phyloP scores from a whole-genome alignment of 345 rosid genomes.

The Cardamine resedifolia region DNA sequence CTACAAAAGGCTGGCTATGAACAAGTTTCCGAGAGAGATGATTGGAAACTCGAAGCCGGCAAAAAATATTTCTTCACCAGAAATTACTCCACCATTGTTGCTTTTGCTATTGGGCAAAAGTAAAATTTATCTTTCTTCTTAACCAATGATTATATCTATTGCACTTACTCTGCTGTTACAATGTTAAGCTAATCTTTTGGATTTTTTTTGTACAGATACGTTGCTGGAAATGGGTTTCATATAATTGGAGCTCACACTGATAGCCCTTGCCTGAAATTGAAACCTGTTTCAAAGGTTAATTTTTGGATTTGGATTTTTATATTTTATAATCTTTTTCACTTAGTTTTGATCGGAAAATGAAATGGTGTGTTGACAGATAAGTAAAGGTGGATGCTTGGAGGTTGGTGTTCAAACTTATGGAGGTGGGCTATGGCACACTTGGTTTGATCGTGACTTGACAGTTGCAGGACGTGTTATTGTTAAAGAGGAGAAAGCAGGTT shows the following conservation, averaged over 20 bases:
- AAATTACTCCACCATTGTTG: constrained; percentile 86
- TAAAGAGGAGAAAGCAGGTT: constrained; percentile 59
- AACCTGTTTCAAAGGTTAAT: constrained; percentile 86
- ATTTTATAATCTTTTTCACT: not conserved
- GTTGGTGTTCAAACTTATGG: constrained; percentile 95
- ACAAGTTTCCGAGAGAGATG: constrained; percentile 76
- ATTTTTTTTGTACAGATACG: constrained; percentile 52
- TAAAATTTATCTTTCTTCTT: constrained; percentile 19
- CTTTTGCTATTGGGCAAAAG: constrained; percentile 91
- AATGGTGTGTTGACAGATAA: constrained; percentile 48
- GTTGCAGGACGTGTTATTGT: constrained; percentile 86
- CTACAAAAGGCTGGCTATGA: constrained; percentile 64
- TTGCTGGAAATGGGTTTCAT: constrained; percentile 89
- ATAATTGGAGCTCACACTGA: constrained; percentile 93
- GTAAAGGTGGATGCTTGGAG: constrained; percentile 76
- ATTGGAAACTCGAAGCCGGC: constrained; percentile 81
- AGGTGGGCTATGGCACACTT: constrained; percentile 94
- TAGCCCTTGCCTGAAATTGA: constrained; percentile 91
- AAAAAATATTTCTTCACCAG: constrained; percentile 87
- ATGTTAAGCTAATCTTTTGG: not conserved
- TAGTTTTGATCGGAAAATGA: constrained; percentile 10
- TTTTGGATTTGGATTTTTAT: not conserved
- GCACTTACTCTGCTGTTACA: not conserved
- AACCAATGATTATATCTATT: not conserved
- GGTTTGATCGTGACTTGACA: constrained; percentile 99